Conservation (phyloP, 805 yeast species). For the Saturnispora kantuleensis region DNA sequence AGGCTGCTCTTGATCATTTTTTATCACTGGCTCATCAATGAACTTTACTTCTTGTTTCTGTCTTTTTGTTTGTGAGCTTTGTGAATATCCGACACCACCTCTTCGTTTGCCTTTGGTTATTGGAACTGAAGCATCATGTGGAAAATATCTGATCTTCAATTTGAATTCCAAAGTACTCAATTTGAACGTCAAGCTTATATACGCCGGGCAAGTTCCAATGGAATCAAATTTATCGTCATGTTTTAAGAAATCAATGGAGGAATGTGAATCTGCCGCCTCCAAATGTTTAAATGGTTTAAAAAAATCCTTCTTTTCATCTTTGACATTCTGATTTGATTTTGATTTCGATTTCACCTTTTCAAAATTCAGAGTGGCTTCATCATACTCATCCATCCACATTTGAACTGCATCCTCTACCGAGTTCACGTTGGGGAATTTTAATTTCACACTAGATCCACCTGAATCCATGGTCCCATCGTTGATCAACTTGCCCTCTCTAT, state of each 20-base stretch:
- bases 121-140: conserved; percentile 1
- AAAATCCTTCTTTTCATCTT: conserved; percentile 3
- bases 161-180: conserved; percentile 7
- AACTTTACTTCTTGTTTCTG: neutral
- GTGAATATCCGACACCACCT: neutral
- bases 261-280: conserved; percentile 1
- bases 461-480: neutral
- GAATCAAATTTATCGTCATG: conserved; percentile 3
- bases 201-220: conserved; percentile 5
- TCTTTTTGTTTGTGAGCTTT: neutral
- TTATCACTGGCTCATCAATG: neutral
- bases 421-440: conserved; percentile 2
- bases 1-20: neutral
- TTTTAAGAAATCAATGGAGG: conserved; percentile 5
- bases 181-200: conserved; percentile 5
- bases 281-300: conserved; percentile 5
- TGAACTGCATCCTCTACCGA: neutral
- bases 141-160: conserved; percentile 5
- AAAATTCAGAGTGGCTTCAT: conserved; percentile 1
- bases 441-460: neutral
- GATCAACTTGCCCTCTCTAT: conserved; percentile 2
- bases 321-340: neutral
- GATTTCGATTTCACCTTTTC: neutral
- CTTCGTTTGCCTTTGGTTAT: neutral
- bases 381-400: conserved; percentile 7